These are phyloP conservation scores for Halophytophthora polymorphica DNA, from an alignment of 352 stramenopile genomes.

Conservation along the genomic window DNA sequence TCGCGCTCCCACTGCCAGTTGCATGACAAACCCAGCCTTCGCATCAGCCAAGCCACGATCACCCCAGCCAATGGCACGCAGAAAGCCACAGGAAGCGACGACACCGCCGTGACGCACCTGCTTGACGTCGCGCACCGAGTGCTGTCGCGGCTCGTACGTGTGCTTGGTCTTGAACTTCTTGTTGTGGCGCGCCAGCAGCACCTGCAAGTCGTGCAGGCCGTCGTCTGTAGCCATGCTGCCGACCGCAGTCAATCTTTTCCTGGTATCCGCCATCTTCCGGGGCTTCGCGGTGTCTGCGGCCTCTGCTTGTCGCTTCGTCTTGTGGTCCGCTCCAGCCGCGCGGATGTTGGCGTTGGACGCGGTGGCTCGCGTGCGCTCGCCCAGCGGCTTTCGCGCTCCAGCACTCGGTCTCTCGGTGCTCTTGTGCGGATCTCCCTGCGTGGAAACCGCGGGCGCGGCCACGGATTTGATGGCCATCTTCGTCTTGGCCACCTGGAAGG, in stretches of 20 bases:
- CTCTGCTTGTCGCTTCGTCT: background rate
- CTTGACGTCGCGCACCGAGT: conserved; percentile 74
- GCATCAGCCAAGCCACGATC: no score
- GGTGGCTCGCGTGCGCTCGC: background rate
- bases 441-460: background rate
- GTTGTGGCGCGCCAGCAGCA: conserved; percentile 67
- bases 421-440: no score
- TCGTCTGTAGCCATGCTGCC: conserved; percentile 4
- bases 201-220: conserved; percentile 41
- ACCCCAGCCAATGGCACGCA: background rate
- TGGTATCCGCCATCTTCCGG: background rate
- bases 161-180: conserved; percentile 74
- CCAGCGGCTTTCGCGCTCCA: background rate
- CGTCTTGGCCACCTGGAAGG: conserved; percentile 17
- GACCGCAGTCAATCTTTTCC: background rate
- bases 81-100: background rate
- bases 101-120: conserved; percentile 29
- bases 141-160: conserved; percentile 74
- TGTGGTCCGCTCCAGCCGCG: background rate
- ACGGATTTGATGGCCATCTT: conserved; percentile 4
- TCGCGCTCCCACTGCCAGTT: conserved; percentile 62
- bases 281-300: background rate
- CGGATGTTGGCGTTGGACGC: background rate
- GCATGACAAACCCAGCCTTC: conserved; percentile 4
- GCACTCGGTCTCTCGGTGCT: background rate